Evolutionary conservation across 169 alveolate species (phyloP).

Genomic region (Miamiensis avidus): DNA sequence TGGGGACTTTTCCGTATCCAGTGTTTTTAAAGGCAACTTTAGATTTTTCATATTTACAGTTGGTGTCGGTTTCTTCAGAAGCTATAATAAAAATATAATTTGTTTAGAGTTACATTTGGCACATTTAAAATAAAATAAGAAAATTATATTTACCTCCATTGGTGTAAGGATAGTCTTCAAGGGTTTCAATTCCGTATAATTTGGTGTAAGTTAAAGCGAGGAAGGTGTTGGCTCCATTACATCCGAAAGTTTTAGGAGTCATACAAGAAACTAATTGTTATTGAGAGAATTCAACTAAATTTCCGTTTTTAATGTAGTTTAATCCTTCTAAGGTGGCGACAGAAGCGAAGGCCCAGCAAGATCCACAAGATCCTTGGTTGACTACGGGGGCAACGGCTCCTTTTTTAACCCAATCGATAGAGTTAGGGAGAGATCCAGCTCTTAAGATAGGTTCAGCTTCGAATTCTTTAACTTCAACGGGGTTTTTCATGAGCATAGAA

Average conservation of each 20-base stretch:
- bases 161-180: background rate
- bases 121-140: slow-evolving; percentile 8
- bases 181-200: slow-evolving; percentile 7
- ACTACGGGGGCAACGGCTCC: slow-evolving; percentile 73
- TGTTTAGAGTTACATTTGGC: no score
- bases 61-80: background rate
- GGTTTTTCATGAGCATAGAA: no score
- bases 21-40: slow-evolving; percentile 7
- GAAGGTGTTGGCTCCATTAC: slow-evolving; percentile 12
- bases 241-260: background rate
- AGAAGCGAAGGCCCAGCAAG: slow-evolving; percentile 89
- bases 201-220: background rate
- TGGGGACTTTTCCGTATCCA: no score
- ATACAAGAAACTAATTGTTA: slow-evolving; percentile 26
- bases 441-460: background rate
- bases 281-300: background rate
- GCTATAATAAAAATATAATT: background rate
- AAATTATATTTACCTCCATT: no score
- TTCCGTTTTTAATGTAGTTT: slow-evolving; percentile 9
- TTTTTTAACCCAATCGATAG: slow-evolving; percentile 56
- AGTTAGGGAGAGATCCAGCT: slow-evolving; percentile 10
- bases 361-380: slow-evolving; percentile 79
- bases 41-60: background rate
- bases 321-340: slow-evolving; percentile 70
- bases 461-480: no score